phyloP scores from a whole-genome alignment of 2,329 filamentous ascomycete genomes.

The Pseudogymnoascus sp. region DNA sequence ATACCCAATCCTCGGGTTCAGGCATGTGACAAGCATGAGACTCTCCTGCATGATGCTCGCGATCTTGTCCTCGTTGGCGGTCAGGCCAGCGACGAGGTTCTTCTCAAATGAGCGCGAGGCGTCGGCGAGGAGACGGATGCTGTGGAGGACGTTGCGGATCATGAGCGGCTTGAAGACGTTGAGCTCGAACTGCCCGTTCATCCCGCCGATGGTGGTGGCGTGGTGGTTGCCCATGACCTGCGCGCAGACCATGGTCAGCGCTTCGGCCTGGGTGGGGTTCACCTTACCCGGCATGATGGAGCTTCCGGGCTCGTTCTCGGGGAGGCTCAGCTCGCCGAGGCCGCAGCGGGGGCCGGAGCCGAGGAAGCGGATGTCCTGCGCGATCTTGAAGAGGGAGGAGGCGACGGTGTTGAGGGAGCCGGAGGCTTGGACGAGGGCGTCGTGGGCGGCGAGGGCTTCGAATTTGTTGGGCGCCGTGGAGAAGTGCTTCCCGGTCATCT shows the following conservation, averaged over 20 bases:
- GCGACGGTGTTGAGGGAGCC: slow-evolving; percentile 91
- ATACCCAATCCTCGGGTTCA: slow-evolving; percentile 95
- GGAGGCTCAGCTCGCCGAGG: slow-evolving; percentile 83
- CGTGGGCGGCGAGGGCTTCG: slow-evolving; percentile 90
- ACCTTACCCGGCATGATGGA: slow-evolving; percentile 99
- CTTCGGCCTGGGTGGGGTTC: slow-evolving; percentile 97
- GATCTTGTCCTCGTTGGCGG: slow-evolving; percentile 93
- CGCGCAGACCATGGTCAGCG: slow-evolving; percentile 92
- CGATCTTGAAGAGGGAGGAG: slow-evolving; percentile 90
- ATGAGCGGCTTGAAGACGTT: slow-evolving; percentile 98
- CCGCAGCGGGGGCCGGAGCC: slow-evolving; percentile 93
- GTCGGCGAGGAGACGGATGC: slow-evolving; percentile 76
- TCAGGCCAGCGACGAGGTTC: slow-evolving; percentile 78
- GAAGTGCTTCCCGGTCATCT: slow-evolving; percentile 89
- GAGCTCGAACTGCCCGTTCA: slow-evolving; percentile 96
- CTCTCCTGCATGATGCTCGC: slow-evolving; percentile 85
- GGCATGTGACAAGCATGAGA: slow-evolving; percentile 95
- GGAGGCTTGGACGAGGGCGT: slow-evolving; percentile 89
- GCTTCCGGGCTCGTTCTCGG: slow-evolving; percentile 95
- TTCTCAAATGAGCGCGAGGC: slow-evolving; percentile 93
- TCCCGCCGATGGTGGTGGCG: slow-evolving; percentile 85
- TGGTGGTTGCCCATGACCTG: slow-evolving; percentile 98
- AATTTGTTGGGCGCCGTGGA: slow-evolving; percentile 98
- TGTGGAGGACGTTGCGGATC: slow-evolving; percentile 92
- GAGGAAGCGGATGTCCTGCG: slow-evolving; percentile 94